Conservation (phyloP, 2,329 filamentous ascomycete species). For the Simplicillium aogashimaense region DNA sequence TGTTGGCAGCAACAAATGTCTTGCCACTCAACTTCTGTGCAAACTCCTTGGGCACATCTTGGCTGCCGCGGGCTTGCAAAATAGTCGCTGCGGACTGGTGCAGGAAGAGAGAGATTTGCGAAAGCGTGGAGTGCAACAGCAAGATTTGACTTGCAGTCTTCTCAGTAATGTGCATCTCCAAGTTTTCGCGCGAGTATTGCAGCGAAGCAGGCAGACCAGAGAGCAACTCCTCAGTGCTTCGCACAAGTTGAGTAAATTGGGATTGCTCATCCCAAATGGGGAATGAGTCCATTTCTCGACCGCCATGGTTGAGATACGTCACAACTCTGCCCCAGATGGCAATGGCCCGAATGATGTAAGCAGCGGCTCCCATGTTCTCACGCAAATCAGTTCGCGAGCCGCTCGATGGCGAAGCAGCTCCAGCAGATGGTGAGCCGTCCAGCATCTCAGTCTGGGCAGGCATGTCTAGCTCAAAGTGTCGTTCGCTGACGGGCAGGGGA, state of each 20-base stretch:
- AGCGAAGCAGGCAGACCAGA: slow-evolving; percentile 59
- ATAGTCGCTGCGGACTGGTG: slow-evolving; percentile 77
- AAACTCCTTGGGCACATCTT: slow-evolving; percentile 69
- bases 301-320: slow-evolving; percentile 82
- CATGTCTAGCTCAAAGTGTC: slow-evolving; percentile 83
- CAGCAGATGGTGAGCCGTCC: slow-evolving; percentile 56
- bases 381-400: slow-evolving; percentile 50
- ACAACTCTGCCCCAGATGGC: slow-evolving; percentile 86
- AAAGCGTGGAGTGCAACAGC: slow-evolving; percentile 80
- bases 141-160: slow-evolving; percentile 85
- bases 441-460: slow-evolving; percentile 79
- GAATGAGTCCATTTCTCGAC: slow-evolving; percentile 65
- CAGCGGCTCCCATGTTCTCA: slow-evolving; percentile 89
- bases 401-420: slow-evolving; percentile 48
- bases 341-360: slow-evolving; percentile 78
- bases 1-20: slow-evolving; percentile 74
- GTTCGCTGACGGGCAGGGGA: slow-evolving; percentile 83
- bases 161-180: slow-evolving; percentile 75
- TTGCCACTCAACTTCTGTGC: slow-evolving; percentile 64
- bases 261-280: slow-evolving; percentile 81
- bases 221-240: slow-evolving; percentile 62
- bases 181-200: slow-evolving; percentile 70
- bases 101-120: slow-evolving; percentile 85
- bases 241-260: slow-evolving; percentile 59
- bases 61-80: slow-evolving; percentile 51